A percentile compares a stretch with the other conserved stretches of the same genome.
Conservation (phyloP, 2,329 filamentous ascomycete species). For the Ascochyta koolunga region DNA sequence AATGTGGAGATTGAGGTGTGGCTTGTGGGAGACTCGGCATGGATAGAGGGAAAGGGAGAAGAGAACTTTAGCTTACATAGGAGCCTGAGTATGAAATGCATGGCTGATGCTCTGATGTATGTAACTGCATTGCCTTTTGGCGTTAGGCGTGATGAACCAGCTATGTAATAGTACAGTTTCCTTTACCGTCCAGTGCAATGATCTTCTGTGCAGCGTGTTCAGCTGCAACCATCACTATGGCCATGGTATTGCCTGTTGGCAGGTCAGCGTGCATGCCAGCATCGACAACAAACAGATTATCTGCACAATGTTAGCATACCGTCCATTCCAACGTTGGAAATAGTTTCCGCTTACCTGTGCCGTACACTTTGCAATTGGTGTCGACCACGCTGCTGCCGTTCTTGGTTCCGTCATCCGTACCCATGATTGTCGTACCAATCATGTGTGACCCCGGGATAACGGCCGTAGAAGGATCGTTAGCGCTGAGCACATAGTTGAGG, state of each 20-base stretch:
- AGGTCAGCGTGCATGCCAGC: conserved; percentile 72
- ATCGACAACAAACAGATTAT: conserved; percentile 59
- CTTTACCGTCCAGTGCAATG: conserved; percentile 32
- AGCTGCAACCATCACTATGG: conserved; percentile 66
- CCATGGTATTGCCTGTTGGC: conserved; percentile 68
- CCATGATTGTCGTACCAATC: conserved; percentile 54
- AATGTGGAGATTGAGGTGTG: no score
- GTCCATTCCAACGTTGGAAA: not conserved
- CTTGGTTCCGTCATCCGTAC: conserved; percentile 53
- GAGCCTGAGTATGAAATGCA: no score
- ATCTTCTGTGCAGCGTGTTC: conserved; percentile 63
- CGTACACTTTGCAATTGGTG: conserved; percentile 66
- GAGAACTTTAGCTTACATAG: no score
- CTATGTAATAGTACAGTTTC: not conserved
- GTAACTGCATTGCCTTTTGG: no score
- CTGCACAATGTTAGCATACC: not conserved
- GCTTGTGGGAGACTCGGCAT: no score
- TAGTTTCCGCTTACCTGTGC: conserved; percentile 18
- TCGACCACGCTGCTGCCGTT: conserved; percentile 66
- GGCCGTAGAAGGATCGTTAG: conserved; percentile 6
- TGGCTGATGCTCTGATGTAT: no score
- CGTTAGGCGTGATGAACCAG: no score
- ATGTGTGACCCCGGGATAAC: conserved; percentile 39
- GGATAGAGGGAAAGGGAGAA: no score
- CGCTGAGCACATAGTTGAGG: conserved; percentile 19